Base-by-base conservation (phyloP, 805 yeast genomes). In the Danielozyma ontarioensis region DNA sequence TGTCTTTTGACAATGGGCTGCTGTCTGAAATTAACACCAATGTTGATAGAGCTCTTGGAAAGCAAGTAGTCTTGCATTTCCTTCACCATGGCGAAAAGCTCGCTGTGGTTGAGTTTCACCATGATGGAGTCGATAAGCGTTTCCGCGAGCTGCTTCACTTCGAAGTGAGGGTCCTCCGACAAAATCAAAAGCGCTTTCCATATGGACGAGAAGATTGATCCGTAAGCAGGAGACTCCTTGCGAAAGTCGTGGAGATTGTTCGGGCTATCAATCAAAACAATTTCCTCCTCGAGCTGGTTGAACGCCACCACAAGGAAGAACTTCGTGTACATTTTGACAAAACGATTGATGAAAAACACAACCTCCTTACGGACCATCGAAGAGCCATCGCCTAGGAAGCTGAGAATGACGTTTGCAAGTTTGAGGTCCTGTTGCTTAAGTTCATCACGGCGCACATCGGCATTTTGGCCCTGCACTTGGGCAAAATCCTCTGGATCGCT, bases 231-330 rank as follows among this genome's bases (percentile, higher is more conserved):
- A 0, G 85, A 71, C 27, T 69, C 69, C 45, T 83, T 71, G 31
- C 83, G 64, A 41, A 80, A 75, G 29, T 78, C 85, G 35, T 78
- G 82, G 21, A 80, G 70, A 33, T 67, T 62, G 31, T 72, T 68
- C 12, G 84, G 77, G 36, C 77, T 73, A 38, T 81, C 86, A 36
- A 76, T 60, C 33, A 80, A 64, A 0, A 80, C 74, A 22, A 82
- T 71, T 45, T 89, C 96, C 42, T 82, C 93, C 37, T 83, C 87
- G 17, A 93, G 53, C 44, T 87, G 88, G 30, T 86, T 75, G 54
- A 81, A 88, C 0, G 96, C 96, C 38, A 89, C 81, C 2, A 90
- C 93, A 34, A 88, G 55, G 49, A 90, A 89, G 49, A 85, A 83
- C 37, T 78, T 75, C 16, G 73, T 61, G 55, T 88, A 82, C 27